phyloP scores from a whole-genome alignment of 129 eudicot species.

The Mikania micrantha region DNA sequence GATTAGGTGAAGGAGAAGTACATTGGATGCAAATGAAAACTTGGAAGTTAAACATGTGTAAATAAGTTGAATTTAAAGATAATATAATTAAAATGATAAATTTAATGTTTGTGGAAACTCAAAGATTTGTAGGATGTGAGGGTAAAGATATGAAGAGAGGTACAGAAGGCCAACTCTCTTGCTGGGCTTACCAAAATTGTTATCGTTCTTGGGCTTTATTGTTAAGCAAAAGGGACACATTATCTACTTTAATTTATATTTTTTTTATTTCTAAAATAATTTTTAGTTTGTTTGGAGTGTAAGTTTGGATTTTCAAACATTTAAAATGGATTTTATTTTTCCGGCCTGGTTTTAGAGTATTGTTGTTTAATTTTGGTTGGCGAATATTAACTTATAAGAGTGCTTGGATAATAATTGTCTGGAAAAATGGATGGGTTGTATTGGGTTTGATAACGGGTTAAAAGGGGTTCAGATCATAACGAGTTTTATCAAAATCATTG shows the following conservation, averaged over 20 bases:
- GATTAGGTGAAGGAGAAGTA: constrained; percentile 28
- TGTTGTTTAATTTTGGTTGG: neutral
- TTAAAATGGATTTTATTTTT: neutral
- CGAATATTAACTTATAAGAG: too few species aligned
- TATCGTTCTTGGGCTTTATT: neutral
- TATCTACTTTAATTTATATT: neutral
- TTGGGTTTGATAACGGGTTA: too few species aligned
- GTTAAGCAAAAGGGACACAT: neutral
- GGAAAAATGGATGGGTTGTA: too few species aligned
- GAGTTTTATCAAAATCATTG: too few species aligned
- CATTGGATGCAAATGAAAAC: constrained; percentile 23
- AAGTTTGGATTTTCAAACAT: neutral
- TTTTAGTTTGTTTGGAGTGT: constrained; percentile 1
- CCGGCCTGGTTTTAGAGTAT: too few species aligned
- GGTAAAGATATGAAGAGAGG: constrained; percentile 10
- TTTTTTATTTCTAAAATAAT: neutral
- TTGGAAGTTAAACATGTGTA: constrained; percentile 31
- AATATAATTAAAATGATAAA: neutral
- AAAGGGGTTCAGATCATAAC: too few species aligned
- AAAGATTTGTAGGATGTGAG: constrained; percentile 1
- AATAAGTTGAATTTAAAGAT: constrained; percentile 9
- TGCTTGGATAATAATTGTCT: too few species aligned
- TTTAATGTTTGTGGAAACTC: neutral
- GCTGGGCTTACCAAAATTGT: neutral
- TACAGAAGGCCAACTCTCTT: constrained; percentile 29